Base-by-base conservation (phyloP, 106 monocot genomes). In the Allium fistulosum region DNA sequence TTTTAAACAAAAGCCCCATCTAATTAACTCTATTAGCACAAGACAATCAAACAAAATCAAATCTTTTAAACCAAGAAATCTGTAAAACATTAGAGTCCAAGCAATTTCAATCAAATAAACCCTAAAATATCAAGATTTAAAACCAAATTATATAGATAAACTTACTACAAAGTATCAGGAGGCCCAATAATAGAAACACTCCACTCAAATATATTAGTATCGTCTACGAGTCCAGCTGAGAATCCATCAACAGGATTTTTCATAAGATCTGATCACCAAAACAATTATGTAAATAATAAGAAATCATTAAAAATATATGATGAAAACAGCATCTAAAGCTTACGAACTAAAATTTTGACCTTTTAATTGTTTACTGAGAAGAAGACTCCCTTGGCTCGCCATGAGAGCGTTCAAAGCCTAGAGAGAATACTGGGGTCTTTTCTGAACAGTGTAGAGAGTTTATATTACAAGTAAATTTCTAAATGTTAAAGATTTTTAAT, bases 211-310 rank as follows among this genome's bases (percentile, higher is more conserved):
- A 90, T 53, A 61, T 86, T 86, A 76, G 47, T 74, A 60, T 90
- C 90, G 52, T 83, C 83, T 3, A 86, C 83, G n/a, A 90, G 66
- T 17, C 90, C 86, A 17, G 90, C 90, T 1, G 90, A 90, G 86
- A 90, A 90, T 7, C 90, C 90, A 26, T 86, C 90, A 27, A 86
- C 86, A 8, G 90, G 90, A 51, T 76, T 76, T 73, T 79, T 90
- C 52, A 56, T 75, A 9, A 84, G 80, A 80, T 84, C 84, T 84
- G 65, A 74, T 58, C 75, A 51, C 52, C 53, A 55, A 60, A 60
- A 13, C 15, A 11, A 46, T 7, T 9, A 10, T n/a, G 15, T 2
- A 51, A 52, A 66, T 22, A 0, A 26, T 18, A 66, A 51, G 28
- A 28, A 9, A 8, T 37, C 37, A 37, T 37, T 37, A 0, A 37